These are phyloP conservation scores for Alternaria brassicae DNA, from an alignment of 2,329 filamentous ascomycete genomes.

Conservation along the genomic window DNA sequence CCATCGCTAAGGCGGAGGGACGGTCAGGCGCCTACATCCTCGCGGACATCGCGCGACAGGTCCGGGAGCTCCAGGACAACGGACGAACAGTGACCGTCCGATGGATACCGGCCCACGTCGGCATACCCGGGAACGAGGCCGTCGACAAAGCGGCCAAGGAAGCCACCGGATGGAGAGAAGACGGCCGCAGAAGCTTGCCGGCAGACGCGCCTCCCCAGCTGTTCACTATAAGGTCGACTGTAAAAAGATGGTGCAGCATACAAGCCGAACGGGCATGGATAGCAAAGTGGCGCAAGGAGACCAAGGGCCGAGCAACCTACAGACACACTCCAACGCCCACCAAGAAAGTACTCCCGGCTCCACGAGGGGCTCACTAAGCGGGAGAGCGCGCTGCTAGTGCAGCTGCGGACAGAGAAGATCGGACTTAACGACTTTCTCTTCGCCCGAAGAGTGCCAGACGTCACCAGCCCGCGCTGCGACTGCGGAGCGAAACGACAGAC, in stretches of 20 bases:
- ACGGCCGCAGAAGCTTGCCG: neutral
- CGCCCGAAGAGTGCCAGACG: constrained; percentile 14
- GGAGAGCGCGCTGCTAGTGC: constrained; percentile 22
- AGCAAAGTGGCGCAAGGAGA: neutral
- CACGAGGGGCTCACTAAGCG: constrained; percentile 20
- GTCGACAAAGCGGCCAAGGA: neutral
- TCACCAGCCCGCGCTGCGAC: constrained; percentile 17
- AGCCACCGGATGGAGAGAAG: neutral
- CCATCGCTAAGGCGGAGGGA: constrained; percentile 19
- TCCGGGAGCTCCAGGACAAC: constrained; percentile 13
- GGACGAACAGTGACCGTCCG: neutral
- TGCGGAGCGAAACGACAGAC: constrained; percentile 26
- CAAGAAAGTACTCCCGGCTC: constrained; percentile 11
- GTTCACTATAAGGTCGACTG: neutral
- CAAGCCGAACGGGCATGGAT: neutral
- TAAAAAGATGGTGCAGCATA: neutral
- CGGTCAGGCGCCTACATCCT: constrained; percentile 23
- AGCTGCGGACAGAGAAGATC: constrained; percentile 26
- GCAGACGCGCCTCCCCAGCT: neutral
- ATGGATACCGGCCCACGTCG: constrained; percentile 1
- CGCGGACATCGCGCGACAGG: constrained; percentile 19
- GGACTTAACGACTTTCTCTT: constrained; percentile 26
- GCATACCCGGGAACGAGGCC: constrained; percentile 1
- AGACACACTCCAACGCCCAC: neutral
- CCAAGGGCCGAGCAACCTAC: neutral